Percentiles rank a stretch among this genome's conserved stretches.
These are phyloP conservation scores for Sordariomycetes sp. DNA, from an alignment of 2,329 filamentous ascomycete species.

Conservation along the genomic window DNA sequence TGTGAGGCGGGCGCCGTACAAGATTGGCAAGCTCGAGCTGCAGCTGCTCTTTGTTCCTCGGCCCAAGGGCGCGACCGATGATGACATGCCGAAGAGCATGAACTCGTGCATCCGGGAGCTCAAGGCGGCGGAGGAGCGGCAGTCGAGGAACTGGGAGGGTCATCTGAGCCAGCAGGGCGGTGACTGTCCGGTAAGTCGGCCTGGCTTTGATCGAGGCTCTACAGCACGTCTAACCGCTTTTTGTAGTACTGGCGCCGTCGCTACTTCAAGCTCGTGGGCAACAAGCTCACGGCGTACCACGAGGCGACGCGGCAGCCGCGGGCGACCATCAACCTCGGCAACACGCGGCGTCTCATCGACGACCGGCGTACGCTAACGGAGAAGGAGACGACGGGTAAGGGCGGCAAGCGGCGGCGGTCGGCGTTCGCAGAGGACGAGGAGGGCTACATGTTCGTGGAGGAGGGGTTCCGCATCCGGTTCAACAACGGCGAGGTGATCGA, in stretches of 20 bases:
- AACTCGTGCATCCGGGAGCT: conserved; percentile 90
- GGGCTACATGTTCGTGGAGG: conserved; percentile 98
- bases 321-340: conserved; percentile 90
- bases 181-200: conserved; percentile 75
- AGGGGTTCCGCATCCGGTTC: conserved; percentile 97
- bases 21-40: conserved; percentile 85
- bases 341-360: conserved; percentile 86
- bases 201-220: not conserved
- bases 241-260: conserved; percentile 87
- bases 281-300: conserved; percentile 89
- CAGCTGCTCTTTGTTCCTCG: conserved; percentile 92
- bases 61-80: conserved; percentile 73
- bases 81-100: conserved; percentile 99
- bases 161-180: conserved; percentile 92
- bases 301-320: conserved; percentile 91
- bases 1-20: conserved; percentile 83
- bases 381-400: conserved; percentile 65
- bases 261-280: conserved; percentile 87
- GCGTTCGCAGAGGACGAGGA: conserved; percentile 97
- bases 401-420: conserved; percentile 73
- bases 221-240: conserved; percentile 21
- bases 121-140: conserved; percentile 73
- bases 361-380: conserved; percentile 75
- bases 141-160: conserved; percentile 71
- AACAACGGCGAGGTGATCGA: conserved; percentile 97